A percentile compares a stretch with the other conserved stretches of the same genome.
Evolutionary conservation across 2,329 filamentous ascomycete species (phyloP).

Genomic region (Alternaria brassicicola): DNA sequence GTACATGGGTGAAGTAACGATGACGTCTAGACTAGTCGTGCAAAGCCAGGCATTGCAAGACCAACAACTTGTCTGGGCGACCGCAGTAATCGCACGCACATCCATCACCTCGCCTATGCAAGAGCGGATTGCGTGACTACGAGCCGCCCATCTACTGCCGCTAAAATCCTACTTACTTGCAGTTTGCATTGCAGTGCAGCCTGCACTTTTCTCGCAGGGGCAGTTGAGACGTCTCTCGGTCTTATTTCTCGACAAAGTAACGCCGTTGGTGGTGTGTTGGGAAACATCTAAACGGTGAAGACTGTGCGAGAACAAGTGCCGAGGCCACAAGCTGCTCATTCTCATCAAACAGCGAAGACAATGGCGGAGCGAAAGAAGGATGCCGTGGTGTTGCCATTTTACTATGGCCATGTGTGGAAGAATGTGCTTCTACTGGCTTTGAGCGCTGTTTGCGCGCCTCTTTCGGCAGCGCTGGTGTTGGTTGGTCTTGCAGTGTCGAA

Average conservation of each 20-base stretch:
- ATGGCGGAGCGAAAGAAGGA: conserved; percentile 19
- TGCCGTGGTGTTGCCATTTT: conserved; percentile 24
- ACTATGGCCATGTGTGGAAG: conserved; percentile 54
- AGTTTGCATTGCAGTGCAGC: conserved; percentile 7
- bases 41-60: conserved; percentile 8
- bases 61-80: conserved; percentile 1
- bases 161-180: conserved; percentile 15
- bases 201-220: not conserved
- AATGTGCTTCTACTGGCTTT: conserved; percentile 56
- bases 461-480: conserved; percentile 47
- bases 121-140: conserved; percentile 12
- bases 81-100: conserved; percentile 12
- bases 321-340: conserved; percentile 23
- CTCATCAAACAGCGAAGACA: conserved; percentile 11
- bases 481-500: conserved; percentile 35
- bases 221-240: not conserved
- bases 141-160: conserved; percentile 16
- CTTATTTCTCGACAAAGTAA: conserved; percentile 8
- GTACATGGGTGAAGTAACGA: conserved; percentile 31
- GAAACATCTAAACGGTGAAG: conserved; percentile 12
- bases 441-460: conserved; percentile 55
- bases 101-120: conserved; percentile 24
- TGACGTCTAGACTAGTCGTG: conserved; percentile 41
- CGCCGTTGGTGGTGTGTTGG: conserved; percentile 11
- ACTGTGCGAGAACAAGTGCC: conserved; percentile 12